Evolutionary conservation across 805 yeast species (phyloP).

Genomic region (Candida andamanensis): DNA sequence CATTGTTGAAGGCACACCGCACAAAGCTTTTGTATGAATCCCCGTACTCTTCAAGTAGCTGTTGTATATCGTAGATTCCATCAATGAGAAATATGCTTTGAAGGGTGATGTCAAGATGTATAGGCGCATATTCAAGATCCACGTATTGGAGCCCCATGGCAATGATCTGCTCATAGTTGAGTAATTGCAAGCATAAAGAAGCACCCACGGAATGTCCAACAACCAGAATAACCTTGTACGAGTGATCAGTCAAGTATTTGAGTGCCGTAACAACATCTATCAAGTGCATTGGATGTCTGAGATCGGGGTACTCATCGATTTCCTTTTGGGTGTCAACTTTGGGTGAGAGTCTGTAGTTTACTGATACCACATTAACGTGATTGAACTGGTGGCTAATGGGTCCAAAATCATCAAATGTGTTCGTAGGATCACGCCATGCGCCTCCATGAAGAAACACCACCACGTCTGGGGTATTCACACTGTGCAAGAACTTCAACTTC

Average conservation of each 20-base stretch:
- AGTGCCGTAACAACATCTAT: constrained; percentile 50
- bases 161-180: constrained; percentile 22
- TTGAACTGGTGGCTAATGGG: constrained; percentile 6
- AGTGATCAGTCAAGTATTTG: constrained; percentile 16
- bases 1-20: constrained; percentile 45
- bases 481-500: constrained; percentile 21
- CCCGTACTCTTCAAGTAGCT: constrained; percentile 58
- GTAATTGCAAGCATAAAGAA: constrained; percentile 53
- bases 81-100: constrained; percentile 34
- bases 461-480: constrained; percentile 15
- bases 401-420: constrained; percentile 54
- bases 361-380: constrained; percentile 19
- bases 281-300: constrained; percentile 57
- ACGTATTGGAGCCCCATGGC: constrained; percentile 10
- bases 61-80: constrained; percentile 59
- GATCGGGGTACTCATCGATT: constrained; percentile 8
- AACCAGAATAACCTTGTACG: constrained; percentile 15
- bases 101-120: constrained; percentile 3
- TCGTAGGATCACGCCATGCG: constrained; percentile 73
- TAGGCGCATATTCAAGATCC: background rate
- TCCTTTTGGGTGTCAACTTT: constrained; percentile 17
- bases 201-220: constrained; percentile 86
- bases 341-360: constrained; percentile 66
- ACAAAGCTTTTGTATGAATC: constrained; percentile 49
- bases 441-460: constrained; percentile 78